Evolutionary conservation across 1,284 basidiomycete genomes (phyloP).

Genomic region (Pascua sp.): DNA sequence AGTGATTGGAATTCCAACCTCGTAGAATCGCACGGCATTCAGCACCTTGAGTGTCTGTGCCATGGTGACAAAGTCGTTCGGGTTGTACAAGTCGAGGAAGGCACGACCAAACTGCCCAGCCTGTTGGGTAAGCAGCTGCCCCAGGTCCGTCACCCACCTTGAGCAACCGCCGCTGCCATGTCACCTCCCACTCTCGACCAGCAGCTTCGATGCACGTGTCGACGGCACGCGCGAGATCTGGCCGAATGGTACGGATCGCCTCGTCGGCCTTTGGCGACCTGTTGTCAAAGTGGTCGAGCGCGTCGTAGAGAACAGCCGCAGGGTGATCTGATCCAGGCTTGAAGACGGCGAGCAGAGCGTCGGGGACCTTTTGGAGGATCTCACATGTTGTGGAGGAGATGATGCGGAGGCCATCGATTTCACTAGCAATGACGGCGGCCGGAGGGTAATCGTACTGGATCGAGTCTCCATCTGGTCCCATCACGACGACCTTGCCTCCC

Average conservation of each 20-base stretch:
- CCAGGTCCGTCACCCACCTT: constrained; percentile 57
- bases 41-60: constrained; percentile 90
- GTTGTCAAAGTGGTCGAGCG: constrained; percentile 79
- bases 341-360: constrained; percentile 75
- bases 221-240: constrained; percentile 80
- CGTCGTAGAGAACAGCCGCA: constrained; percentile 86
- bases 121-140: constrained; percentile 49
- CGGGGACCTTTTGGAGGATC: constrained; percentile 92
- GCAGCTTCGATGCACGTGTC: constrained; percentile 93
- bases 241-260: constrained; percentile 79
- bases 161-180: constrained; percentile 82
- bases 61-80: constrained; percentile 84
- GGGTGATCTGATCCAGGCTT: constrained; percentile 87
- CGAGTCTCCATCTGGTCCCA: constrained; percentile 87
- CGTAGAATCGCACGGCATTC: constrained; percentile 84
- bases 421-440: constrained; percentile 71
- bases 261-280: constrained; percentile 89
- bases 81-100: constrained; percentile 88
- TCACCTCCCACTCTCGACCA: constrained; percentile 81
- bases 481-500: constrained; percentile 69
- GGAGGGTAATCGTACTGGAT: constrained; percentile 80
- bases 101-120: constrained; percentile 93
- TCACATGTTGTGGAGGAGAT: constrained; percentile 76
- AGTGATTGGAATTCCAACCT: constrained; percentile 89
- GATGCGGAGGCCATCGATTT: constrained; percentile 82